Evolutionary conservation across 2,329 filamentous ascomycete species (phyloP).

Genomic region (Aspergillus brunneoviolaceus): DNA sequence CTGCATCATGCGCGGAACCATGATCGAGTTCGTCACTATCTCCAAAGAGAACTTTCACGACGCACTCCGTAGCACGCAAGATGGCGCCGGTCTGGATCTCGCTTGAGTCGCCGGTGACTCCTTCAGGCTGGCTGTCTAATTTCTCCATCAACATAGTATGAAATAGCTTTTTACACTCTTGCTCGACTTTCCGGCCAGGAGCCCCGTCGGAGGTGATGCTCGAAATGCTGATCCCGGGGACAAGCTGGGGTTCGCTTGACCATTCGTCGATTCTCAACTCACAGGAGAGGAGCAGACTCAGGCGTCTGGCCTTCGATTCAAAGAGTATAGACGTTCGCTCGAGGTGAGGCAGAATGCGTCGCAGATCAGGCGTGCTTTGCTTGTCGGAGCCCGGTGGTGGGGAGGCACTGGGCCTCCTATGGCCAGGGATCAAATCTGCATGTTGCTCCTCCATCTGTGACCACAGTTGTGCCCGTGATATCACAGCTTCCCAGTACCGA

Average conservation of each 20-base stretch:
- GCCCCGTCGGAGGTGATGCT: constrained; percentile 11
- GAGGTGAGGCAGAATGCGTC: constrained; percentile 36
- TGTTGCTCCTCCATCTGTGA: constrained; percentile 32
- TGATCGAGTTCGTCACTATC: not conserved
- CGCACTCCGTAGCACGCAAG: constrained; percentile 37
- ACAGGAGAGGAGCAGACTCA: constrained; percentile 36
- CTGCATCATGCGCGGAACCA: not conserved
- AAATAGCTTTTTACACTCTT: constrained; percentile 42
- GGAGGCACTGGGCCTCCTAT: not conserved
- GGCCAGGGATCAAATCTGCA: constrained; percentile 12
- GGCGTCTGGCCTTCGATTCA: constrained; percentile 15
- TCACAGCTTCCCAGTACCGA: constrained; percentile 42
- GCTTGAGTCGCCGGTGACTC: constrained; percentile 8
- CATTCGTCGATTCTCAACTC: constrained; percentile 38
- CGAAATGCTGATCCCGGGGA: constrained; percentile 37
- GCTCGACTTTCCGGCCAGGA: constrained; percentile 32
- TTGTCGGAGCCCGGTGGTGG: constrained; percentile 10
- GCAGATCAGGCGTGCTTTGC: constrained; percentile 26
- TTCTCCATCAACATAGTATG: constrained; percentile 32
- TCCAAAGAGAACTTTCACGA: constrained; percentile 35
- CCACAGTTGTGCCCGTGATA: constrained; percentile 42
- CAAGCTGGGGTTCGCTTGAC: constrained; percentile 42
- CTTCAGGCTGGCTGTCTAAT: not conserved
- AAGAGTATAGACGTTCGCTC: constrained; percentile 39
- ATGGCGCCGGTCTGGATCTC: constrained; percentile 29